Evolutionary conservation across 768 basidiomycete genomes (phyloP), one percentile per base, ranked within the genome.

Genomic region (Boletus edulis): DNA sequence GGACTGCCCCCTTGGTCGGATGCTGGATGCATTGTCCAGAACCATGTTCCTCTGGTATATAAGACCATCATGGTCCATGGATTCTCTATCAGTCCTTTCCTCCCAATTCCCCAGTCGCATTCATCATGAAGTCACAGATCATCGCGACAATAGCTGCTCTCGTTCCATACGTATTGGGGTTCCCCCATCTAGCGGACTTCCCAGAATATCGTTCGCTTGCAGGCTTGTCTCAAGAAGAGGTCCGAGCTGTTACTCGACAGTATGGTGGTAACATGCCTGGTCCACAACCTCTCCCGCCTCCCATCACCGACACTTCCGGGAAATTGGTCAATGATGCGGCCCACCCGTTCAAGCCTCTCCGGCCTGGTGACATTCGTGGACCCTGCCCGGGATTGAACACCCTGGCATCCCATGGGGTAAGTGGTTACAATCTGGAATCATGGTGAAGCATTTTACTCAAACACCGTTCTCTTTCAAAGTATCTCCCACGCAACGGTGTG

Each of bases 301-400:
- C 65, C 15, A 52, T 65, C 45, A 67, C 55, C 3, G 59, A 65
- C 29, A 67, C 64, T 0, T 56, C 65, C 7, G 37, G 59, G 17
- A 67, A 65, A 6, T 14, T 34, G 11, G 34, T 34, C 34, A 34
- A 34, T 29, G 65, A 64, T 24, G 34, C 4, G 3, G 50, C 29
- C 11, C 65, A 61, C 14, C 59, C 59, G 18, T 64, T 47, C 34
- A 0, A 39, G 3, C 49, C 51, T 14, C 51, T 53, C 24, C 35
- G 1, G 27, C 61, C 61, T 5, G 55, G 58, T 37, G 62, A 67
- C 24, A 54, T 61, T 39, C 59, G 64, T 31, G 62, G 55, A 8
- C 64, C 63, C 8, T 65, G 51, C 37, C 61, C 64, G 0, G 64
- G 64, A 46, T 39, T 64, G 51, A 60, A 66, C 24, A 66, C 62